Evolutionary conservation across 805 yeast genomes (phyloP).

Genomic region (Millerozyma miso): DNA sequence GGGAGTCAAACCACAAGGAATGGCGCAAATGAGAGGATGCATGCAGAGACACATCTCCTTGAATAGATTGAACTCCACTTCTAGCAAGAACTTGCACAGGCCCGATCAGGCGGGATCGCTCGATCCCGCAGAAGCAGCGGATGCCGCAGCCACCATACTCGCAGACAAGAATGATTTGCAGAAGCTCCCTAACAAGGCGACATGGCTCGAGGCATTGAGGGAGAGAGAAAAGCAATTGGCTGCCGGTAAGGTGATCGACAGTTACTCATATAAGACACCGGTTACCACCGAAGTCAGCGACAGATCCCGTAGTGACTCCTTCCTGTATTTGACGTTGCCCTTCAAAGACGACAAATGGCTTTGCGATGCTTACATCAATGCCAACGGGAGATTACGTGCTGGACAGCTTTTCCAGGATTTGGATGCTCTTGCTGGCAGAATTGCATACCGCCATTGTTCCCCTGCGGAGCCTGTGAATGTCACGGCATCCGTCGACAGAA

Average conservation of each 20-base stretch:
- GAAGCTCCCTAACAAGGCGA: conserved; percentile 45
- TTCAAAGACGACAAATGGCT: conserved; percentile 80
- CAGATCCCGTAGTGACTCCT: conserved; percentile 74
- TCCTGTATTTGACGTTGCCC: conserved; percentile 65
- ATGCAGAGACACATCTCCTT: neutral
- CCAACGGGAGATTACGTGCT: conserved; percentile 85
- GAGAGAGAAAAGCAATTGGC: conserved; percentile 67
- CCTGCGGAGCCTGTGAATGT: conserved; percentile 96
- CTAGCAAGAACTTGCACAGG: conserved; percentile 20
- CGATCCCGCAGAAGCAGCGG: conserved; percentile 61
- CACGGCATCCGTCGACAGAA: conserved; percentile 91
- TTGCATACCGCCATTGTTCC: conserved; percentile 87
- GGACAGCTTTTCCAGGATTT: conserved; percentile 93
- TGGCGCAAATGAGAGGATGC: neutral
- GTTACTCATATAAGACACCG: conserved; percentile 68
- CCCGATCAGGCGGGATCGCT: conserved; percentile 38
- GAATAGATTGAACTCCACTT: neutral
- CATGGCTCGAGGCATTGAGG: conserved; percentile 83
- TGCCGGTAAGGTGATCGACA: conserved; percentile 70
- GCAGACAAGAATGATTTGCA: conserved; percentile 57
- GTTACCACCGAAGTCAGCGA: conserved; percentile 67
- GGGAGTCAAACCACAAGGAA: neutral
- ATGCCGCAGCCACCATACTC: conserved; percentile 66
- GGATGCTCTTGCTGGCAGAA: conserved; percentile 91
- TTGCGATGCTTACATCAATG: conserved; percentile 83